Conservation (phyloP, 2,329 filamentous ascomycete species). For the Colletotrichum magnum region DNA sequence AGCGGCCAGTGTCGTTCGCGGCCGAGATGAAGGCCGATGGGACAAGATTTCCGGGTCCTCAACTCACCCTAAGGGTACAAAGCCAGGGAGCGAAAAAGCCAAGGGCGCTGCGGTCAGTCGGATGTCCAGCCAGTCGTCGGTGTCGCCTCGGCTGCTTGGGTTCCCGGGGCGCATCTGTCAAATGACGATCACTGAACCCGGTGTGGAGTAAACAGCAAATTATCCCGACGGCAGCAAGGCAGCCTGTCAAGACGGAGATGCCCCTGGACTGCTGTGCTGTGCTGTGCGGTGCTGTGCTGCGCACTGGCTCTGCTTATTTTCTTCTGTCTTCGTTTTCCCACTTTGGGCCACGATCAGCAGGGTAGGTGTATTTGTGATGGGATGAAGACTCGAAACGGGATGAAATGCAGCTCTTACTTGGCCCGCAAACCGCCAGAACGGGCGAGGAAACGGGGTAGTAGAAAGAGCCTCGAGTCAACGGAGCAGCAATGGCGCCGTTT, state of each 20-base stretch:
- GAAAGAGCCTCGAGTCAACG: conserved; percentile 12
- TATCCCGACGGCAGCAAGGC: conserved; percentile 29
- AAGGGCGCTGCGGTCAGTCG: conserved; percentile 12
- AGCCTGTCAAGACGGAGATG: conserved; percentile 22
- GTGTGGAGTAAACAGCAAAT: conserved; percentile 39
- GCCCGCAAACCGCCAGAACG: not conserved
- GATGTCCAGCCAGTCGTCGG: conserved; percentile 14
- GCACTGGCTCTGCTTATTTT: conserved; percentile 28
- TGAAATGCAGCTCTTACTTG: conserved; percentile 1
- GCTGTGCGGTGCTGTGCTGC: no score
- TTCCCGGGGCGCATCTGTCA: conserved; percentile 41
- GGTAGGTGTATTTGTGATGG: conserved; percentile 5
- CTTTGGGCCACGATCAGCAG: conserved; percentile 29
- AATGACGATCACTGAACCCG: conserved; percentile 41
- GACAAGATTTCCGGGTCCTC: conserved; percentile 9
- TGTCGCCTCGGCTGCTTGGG: conserved; percentile 36
- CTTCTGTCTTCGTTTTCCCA: conserved; percentile 13
- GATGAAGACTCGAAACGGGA: conserved; percentile 4
- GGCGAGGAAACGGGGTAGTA: not conserved
- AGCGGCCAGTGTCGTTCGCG: conserved; percentile 21
- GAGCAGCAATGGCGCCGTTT: conserved; percentile 23
- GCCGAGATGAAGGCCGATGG: conserved; percentile 34
- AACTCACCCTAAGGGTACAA: not conserved
- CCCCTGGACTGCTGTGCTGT: conserved; percentile 5
- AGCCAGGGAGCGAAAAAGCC: not conserved